Evolutionary conservation across 345 rosid species (phyloP).

Genomic region (Linum trigynum): DNA sequence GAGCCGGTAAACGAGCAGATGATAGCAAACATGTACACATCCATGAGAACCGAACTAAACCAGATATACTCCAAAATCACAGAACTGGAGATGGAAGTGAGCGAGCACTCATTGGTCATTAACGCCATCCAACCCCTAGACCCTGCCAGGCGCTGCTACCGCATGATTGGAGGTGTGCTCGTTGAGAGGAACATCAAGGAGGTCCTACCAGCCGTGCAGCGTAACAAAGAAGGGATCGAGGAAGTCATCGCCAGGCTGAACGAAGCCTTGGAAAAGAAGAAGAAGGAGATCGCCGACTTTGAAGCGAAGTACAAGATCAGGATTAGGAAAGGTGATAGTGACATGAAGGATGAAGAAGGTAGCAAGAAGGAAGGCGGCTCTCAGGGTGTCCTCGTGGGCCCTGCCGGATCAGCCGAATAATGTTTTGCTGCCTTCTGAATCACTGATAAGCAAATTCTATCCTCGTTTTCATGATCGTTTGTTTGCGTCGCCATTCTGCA

Average conservation of each 20-base stretch:
- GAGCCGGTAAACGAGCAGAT: slow-evolving; percentile 62
- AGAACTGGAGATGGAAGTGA: slow-evolving; percentile 89
- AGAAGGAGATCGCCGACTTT: slow-evolving; percentile 64
- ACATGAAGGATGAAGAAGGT: slow-evolving; percentile 33
- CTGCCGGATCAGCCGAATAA: slow-evolving; percentile 53
- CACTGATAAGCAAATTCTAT: neutral
- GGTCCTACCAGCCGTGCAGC: slow-evolving; percentile 87
- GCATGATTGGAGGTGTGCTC: slow-evolving; percentile 90
- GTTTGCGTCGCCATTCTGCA: neutral
- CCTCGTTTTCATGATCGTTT: neutral
- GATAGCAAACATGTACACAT: slow-evolving; percentile 53
- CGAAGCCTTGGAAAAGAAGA: slow-evolving; percentile 77
- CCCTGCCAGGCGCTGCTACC: slow-evolving; percentile 69
- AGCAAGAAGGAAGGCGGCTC: slow-evolving; percentile 70
- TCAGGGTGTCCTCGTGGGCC: slow-evolving; percentile 95
- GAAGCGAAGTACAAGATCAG: slow-evolving; percentile 85
- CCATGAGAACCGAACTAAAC: slow-evolving; percentile 68
- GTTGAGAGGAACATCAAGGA: slow-evolving; percentile 91
- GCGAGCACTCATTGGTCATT: slow-evolving; percentile 79
- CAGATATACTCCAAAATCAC: slow-evolving; percentile 90
- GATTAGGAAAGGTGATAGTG: slow-evolving; percentile 48
- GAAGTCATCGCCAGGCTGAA: slow-evolving; percentile 75
- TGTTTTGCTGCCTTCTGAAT: neutral
- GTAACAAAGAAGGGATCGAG: slow-evolving; percentile 89
- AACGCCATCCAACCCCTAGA: slow-evolving; percentile 85